Evolutionary conservation across 495 filamentous ascomycete genomes (phyloP), one percentile per base, ranked within the genome.

Genomic region (Daldinia loculata): DNA sequence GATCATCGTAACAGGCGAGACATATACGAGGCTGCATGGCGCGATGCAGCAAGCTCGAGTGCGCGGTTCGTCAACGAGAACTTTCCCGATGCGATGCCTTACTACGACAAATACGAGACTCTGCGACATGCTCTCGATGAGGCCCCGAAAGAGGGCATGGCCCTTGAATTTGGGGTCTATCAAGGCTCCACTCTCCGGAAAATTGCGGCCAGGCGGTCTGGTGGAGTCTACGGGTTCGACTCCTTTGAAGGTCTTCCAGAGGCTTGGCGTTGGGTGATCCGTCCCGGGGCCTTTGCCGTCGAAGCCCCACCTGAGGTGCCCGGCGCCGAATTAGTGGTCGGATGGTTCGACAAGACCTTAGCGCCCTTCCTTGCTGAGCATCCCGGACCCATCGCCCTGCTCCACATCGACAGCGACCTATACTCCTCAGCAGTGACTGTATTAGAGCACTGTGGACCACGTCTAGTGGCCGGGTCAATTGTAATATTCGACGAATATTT

Each of bases 401-500:
- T 56, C 15, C 52, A 56, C 27, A 30, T 56, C 26, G 52, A 56
- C 30, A 32, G 27, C n/a, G 52, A 56, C 30, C 12, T 56, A 4
- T 56, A 56, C 30, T 56, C 52, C 6, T 56, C 52, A n/a, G 30
- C 52, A 11, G 52, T 56, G 29, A 56, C 52, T 2, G 52, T 56
- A 12, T 11, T 56, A 19, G 52, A 56, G 29, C 52, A 34, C 52
- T 56, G 52, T 4, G 52, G 52, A 19, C 52, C 52, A 9, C 52
- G 52, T 14, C 52, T 56, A 27, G 52, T 56, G n/a, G 52, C 52
- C 7, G 52, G 52, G 9, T 56, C 52, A 8, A 34, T 56, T 27
- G 29, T 56, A 19, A 34, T 56, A 34, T 56, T 56, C n/a, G 52
- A 56, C 27, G 52, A 56, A 2, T 56, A 56, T 17, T 56, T 56